Evolutionary conservation across 345 rosid species (phyloP), one percentile per base, ranked within the genome.

Genomic region (Kandelia obovata): DNA sequence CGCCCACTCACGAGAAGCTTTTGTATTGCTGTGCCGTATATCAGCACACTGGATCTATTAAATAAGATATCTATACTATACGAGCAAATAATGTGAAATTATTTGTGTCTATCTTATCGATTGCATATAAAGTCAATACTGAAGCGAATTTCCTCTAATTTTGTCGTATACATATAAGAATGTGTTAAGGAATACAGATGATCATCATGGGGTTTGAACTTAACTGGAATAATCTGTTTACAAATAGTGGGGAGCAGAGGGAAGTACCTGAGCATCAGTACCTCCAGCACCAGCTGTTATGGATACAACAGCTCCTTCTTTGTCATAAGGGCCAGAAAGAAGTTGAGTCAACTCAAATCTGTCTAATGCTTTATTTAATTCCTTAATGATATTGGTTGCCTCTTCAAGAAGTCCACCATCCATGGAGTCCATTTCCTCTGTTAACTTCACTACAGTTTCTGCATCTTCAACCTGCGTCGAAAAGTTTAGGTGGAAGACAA

Each of bases 201-300:
- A 11, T 56, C 31, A 56, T 25, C 19, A 25, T 25, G 28, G 6
- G 30, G 59, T 15, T 25, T 20, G 8, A 53, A 53, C 25, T 7
- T 56, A 25, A 9, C 23, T 56, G 10, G 59, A 25, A 3, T 21
- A 56, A 27, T 56, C 13, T 13, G 16, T 0, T 13, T 43, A 43
- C 17, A 3, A 39, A 11, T 10, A 4, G 4, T 1, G 28, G 9
- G 30, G 19, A 25, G 17, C 31, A 56, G 28, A 16, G 59, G 17
- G 59, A 21, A 56, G 59, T 83, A 91, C 98, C 97, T 94, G 98
- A 16, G 98, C 98, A 76, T 94, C 98, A 31, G 98, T 91, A 61
- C 98, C 98, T 27, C 98, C 98, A 68, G 98, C 98, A 72, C 98
- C 98, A 74, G 98, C 98, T 1, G 95, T 79, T 64, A 95, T 89